Base-by-base conservation (phyloP, 257 asterid species). In the Gynochthodes officinalis region DNA sequence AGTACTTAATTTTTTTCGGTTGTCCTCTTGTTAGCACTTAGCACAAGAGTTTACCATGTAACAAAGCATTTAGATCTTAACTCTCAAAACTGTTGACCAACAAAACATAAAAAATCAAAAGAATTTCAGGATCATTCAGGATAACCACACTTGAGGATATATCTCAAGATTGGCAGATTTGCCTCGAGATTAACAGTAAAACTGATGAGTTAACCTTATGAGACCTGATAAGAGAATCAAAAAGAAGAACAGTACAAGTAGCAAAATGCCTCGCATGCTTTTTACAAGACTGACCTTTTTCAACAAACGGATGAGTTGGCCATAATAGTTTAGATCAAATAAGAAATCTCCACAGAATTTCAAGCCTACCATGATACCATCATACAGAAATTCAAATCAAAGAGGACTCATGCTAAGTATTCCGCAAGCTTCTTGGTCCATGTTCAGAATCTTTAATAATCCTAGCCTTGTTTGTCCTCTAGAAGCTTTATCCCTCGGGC, bases 151-250 rank as follows among this genome's bases (percentile, higher is more conserved):
- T 44, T 7, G 23, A 27, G 6, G 49, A 67, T 48, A 19, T 35
- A 32, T 48, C 21, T 67, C 72, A 49, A 44, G 27, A 66, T 46
- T 19, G 27, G 32, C 66, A 16, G 66, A 25, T 44, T 58, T 66
- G 12, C 5, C 18, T 46, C 58, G 32, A 7, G 27, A 59, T 23
- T 10, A 66, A 44, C 25, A 25, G 53, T 15, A 30, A 48, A 67
- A 46, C 42, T 28, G 25, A 28, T 46, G 14, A 66, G 16, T 48
- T 16, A 23, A 48, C 72, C 18, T 4, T 25, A 25, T 25, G 16
- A 55, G 62, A 8, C 11, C 35, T 55, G 18, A 25, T 4, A 25
- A 14, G 61, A 54, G n/a, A 23, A 5, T 3, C 28, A 52, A 3
- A 18, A 37, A 50, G 11, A 50, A 19, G 19, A 16, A 50, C 16